Base-by-base conservation (phyloP, 768 basidiomycete genomes). In the Amanita polypyramis region DNA sequence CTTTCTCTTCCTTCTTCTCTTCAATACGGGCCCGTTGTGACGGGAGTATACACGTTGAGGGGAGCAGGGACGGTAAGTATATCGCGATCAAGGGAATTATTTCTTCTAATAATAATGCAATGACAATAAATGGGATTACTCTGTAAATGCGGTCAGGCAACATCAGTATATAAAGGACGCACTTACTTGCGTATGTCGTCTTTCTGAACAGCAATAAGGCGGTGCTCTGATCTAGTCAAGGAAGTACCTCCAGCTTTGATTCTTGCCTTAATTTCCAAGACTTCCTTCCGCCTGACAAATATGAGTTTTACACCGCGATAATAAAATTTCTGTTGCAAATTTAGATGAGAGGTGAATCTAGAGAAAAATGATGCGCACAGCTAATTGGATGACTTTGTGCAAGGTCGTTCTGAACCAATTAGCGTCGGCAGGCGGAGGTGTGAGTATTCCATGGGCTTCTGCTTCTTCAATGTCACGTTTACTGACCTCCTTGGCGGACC, bases 1-100 rank as follows among this genome's bases (percentile, higher is more conserved):
- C 69, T 56, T 80, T 76, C 58, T 63, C 73, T 55, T 57, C 72
- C 62, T 66, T 79, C 70, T 61, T 71, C 52, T 60, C 70, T 58
- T 65, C 83, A 70, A 66, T 91, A 66, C 68, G 82, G 60, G 58
- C 70, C 32, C 73, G 78, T 65, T 93, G 90, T 10, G 84, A 80
- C 1, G 90, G 85, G 4, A 93, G 74, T 47, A 92, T 73, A 58
- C 88, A 91, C 0, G 90, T 92, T 2, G 88, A 91, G 0, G 90
- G 90, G 21, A 93, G 77, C 68, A 89, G 74, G 58, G 75, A 77
- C 1, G 90, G 90, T n/a, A 77, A 80, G 57, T 87, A 92, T 51
- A 93, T 76, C 21, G 87, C 87, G 52, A 91, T 76, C 52, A 93
- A 72, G 11, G 90, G 90, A 47, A 93, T 76, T 29, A 85, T 60